Conservation (phyloP, 1,284 basidiomycete species). For the Marasmius fiardii region DNA sequence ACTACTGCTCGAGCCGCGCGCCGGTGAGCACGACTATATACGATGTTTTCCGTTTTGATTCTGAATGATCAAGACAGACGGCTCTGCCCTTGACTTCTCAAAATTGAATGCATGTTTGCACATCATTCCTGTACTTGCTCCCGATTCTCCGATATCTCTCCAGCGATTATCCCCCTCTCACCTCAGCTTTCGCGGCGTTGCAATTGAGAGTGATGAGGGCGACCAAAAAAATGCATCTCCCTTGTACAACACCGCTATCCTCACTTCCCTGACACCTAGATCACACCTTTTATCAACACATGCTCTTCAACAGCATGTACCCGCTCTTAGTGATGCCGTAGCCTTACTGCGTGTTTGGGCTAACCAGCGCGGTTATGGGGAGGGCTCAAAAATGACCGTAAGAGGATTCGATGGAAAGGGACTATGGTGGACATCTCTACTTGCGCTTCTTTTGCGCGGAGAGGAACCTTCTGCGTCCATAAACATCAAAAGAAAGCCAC, state of each 20-base stretch:
- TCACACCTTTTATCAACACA: conserved; percentile 71
- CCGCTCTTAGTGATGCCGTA: conserved; percentile 75
- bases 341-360: conserved; percentile 89
- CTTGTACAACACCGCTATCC: conserved; percentile 77
- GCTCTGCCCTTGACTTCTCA: conserved; percentile 49
- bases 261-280: conserved; percentile 65
- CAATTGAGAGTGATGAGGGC: conserved; percentile 20
- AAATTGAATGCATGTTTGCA: conserved; percentile 71
- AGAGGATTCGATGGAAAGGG: conserved; percentile 68
- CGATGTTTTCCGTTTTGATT: not conserved
- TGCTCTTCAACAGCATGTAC: conserved; percentile 54
- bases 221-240: conserved; percentile 40
- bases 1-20: conserved; percentile 56
- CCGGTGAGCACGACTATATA: conserved; percentile 39
- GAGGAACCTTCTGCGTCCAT: conserved; percentile 41
- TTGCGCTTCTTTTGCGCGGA: conserved; percentile 73
- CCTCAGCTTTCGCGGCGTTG: conserved; percentile 58
- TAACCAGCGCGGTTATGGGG: conserved; percentile 78
- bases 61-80: conserved; percentile 10
- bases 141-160: conserved; percentile 57
- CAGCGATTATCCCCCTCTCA: conserved; percentile 74
- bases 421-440: conserved; percentile 65
- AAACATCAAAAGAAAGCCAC: conserved; percentile 42
- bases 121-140: conserved; percentile 68
- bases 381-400: conserved; percentile 51